Conservation (phyloP, 2,329 filamentous ascomycete genomes). For the Annulohypoxylon truncatum region DNA sequence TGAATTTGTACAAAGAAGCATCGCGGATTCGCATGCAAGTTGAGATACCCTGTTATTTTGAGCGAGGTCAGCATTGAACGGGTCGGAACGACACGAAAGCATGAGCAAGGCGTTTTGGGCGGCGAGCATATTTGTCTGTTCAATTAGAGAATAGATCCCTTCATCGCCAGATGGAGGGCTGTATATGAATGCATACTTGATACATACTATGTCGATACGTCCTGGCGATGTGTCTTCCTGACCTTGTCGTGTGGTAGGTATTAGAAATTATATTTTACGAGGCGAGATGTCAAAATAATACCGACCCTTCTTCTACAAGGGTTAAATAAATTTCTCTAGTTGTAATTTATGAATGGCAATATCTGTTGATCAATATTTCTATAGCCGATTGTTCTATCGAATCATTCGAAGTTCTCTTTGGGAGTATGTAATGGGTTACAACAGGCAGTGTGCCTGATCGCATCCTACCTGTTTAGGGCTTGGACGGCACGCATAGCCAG, state of each 20-base stretch:
- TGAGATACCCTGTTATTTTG: conserved; percentile 8
- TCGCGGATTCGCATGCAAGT: neutral
- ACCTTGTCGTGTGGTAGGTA: neutral
- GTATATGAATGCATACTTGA: neutral
- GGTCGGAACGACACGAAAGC: conserved; percentile 16
- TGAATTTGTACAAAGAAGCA: conserved; percentile 3
- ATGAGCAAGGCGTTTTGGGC: conserved; percentile 31
- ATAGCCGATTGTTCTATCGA: too few species aligned
- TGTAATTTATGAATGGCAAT: too few species aligned
- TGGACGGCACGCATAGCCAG: neutral
- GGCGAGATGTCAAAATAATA: too few species aligned
- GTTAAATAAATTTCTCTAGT: too few species aligned
- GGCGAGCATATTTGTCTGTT: neutral
- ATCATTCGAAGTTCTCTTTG: too few species aligned
- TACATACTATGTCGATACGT: neutral
- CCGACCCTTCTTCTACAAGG: too few species aligned
- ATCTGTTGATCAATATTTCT: too few species aligned
- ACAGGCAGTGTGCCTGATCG: neutral
- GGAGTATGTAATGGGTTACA: neutral
- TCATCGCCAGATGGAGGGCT: neutral
- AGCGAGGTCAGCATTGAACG: conserved; percentile 11
- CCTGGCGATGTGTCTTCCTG: neutral
- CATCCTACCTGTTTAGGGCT: conserved; percentile 18
- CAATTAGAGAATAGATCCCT: neutral
- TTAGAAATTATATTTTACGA: neutral